These are phyloP conservation scores for Nitzschia sp. DNA, from an alignment of 108 stramenopile genomes.

Conservation along the genomic window DNA sequence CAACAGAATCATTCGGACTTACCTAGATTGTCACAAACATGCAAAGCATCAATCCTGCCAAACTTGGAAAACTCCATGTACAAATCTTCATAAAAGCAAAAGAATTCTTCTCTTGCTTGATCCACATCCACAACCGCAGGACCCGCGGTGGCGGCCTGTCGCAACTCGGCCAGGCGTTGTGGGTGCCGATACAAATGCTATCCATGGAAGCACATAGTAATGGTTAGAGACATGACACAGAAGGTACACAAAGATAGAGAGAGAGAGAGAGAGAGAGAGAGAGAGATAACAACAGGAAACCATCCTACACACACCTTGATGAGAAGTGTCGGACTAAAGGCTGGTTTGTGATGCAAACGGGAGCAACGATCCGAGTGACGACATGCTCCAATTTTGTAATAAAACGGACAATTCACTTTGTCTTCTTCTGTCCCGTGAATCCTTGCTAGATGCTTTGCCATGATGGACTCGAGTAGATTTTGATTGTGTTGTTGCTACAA, in stretches of 20 bases:
- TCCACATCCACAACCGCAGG: slow-evolving; percentile 60
- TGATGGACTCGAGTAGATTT: slow-evolving; percentile 30
- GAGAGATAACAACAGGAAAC: too few species aligned
- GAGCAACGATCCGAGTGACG: slow-evolving; percentile 94
- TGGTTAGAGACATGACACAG: too few species aligned
- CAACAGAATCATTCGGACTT: too few species aligned
- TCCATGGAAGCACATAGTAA: neutral
- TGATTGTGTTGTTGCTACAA: too few species aligned
- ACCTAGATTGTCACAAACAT: slow-evolving; percentile 95
- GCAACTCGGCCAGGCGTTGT: slow-evolving; percentile 60
- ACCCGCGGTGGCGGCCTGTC: slow-evolving; percentile 33
- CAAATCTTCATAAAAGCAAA: slow-evolving; percentile 72
- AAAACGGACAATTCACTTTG: slow-evolving; percentile 99
- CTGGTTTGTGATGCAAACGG: slow-evolving; percentile 93
- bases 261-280: neutral
- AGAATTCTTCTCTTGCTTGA: slow-evolving; percentile 83
- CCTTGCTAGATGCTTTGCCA: slow-evolving; percentile 94
- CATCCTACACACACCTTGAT: slow-evolving; percentile 60
- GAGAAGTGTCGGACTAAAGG: slow-evolving; percentile 93
- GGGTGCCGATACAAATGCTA: slow-evolving; percentile 92
- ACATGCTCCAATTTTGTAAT: slow-evolving; percentile 98
- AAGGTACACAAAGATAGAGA: too few species aligned
- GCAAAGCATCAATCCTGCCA: slow-evolving; percentile 91
- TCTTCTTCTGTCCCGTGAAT: slow-evolving; percentile 99
- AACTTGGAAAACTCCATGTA: slow-evolving; percentile 90